A percentile compares a stretch with the other conserved stretches of the same genome.
Evolutionary conservation across 371 early-diverging fungal species (phyloP).

Genomic region (Mucor saturninus): DNA sequence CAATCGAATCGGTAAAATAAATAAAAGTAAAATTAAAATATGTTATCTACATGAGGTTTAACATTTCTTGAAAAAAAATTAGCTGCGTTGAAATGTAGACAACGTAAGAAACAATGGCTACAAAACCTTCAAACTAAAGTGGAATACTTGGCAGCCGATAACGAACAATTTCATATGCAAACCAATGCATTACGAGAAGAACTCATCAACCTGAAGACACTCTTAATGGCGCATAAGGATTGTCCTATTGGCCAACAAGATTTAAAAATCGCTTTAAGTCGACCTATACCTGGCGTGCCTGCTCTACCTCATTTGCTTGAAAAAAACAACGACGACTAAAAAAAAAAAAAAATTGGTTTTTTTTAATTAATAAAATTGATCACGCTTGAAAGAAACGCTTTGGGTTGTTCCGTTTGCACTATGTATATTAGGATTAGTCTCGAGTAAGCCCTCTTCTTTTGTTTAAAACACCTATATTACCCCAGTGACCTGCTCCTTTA

Average conservation of each 20-base stretch:
- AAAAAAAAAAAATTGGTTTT: neutral
- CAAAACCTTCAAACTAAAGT: constrained; percentile 62
- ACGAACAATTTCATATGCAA: constrained; percentile 53
- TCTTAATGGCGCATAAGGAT: constrained; percentile 63
- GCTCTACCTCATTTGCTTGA: constrained; percentile 7
- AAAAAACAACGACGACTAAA: neutral
- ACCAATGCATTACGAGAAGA: constrained; percentile 55
- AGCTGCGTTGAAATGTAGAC: constrained; percentile 76
- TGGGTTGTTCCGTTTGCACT: constrained; percentile 87
- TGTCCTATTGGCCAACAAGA: constrained; percentile 46
- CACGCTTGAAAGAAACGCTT: constrained; percentile 24
- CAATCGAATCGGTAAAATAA: constrained; percentile 71
- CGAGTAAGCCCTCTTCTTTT: neutral
- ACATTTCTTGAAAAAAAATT: neutral
- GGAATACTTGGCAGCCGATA: constrained; percentile 56
- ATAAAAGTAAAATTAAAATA: neutral
- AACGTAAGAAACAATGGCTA: constrained; percentile 72
- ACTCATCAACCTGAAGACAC: constrained; percentile 53
- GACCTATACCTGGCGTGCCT: constrained; percentile 24
- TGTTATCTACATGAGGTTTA: too few species aligned
- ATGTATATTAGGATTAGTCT: neutral
- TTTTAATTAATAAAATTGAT: constrained; percentile 13
- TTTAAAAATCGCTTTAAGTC: constrained; percentile 16
- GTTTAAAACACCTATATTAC: constrained; percentile 44
- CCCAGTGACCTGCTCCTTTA: constrained; percentile 85